phyloP scores from a whole-genome alignment of 345 rosid species.

The Lepidium didymum region DNA sequence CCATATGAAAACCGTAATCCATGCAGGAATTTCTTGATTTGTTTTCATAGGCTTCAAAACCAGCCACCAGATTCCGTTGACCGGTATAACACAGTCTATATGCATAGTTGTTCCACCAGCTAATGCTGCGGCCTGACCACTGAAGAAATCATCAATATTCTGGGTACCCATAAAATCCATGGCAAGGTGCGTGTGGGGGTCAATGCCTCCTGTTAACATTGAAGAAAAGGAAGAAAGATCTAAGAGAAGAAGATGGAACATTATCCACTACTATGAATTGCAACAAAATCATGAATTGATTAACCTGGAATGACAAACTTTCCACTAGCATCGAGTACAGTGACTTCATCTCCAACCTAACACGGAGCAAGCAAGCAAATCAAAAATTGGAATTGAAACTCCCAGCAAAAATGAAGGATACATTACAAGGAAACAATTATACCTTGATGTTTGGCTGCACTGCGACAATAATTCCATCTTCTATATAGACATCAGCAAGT shows the following conservation, averaged over 20 bases:
- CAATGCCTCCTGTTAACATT: slow-evolving; percentile 70
- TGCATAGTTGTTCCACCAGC: slow-evolving; percentile 99
- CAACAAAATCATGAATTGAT: neutral
- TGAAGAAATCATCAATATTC: slow-evolving; percentile 83
- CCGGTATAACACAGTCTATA: slow-evolving; percentile 86
- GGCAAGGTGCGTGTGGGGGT: slow-evolving; percentile 89
- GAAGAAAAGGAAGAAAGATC: neutral
- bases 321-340: slow-evolving; percentile 83
- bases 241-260: neutral
- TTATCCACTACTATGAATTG: neutral
- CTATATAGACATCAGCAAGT: slow-evolving; percentile 83
- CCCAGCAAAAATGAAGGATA: neutral
- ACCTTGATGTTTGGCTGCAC: slow-evolving; percentile 72
- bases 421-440: neutral
- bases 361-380: slow-evolving; percentile 2
- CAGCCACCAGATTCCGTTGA: slow-evolving; percentile 66
- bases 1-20: slow-evolving; percentile 99
- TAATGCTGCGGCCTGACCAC: slow-evolving; percentile 98
- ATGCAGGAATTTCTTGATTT: slow-evolving; percentile 72
- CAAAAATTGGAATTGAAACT: neutral
- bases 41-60: slow-evolving; percentile 60
- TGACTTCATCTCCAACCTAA: slow-evolving; percentile 86
- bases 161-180: slow-evolving; percentile 74
- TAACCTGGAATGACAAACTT: slow-evolving; percentile 96
- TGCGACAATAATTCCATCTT: slow-evolving; percentile 64